Percentiles rank a stretch among this genome's conserved stretches.
phyloP scores from a whole-genome alignment of 1,284 basidiomycete genomes.

The Schizophyllum amplum region DNA sequence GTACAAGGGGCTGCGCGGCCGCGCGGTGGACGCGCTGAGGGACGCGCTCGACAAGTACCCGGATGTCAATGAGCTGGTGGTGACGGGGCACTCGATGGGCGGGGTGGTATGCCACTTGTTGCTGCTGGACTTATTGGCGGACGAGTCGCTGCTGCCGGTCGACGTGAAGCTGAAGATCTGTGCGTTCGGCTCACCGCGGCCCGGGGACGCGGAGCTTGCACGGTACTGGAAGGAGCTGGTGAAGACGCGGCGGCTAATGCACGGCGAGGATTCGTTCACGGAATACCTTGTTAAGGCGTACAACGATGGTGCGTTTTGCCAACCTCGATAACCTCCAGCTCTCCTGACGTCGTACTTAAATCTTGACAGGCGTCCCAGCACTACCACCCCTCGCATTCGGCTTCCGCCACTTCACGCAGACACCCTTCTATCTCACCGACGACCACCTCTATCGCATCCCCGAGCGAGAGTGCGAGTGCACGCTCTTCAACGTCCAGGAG shows the following conservation, averaged over 20 bases:
- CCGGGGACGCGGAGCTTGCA: conserved; percentile 34
- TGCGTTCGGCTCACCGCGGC: conserved; percentile 41
- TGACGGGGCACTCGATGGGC: conserved; percentile 47
- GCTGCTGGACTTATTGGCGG: conserved; percentile 34
- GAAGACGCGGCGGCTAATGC: conserved; percentile 21
- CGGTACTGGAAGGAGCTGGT: conserved; percentile 32
- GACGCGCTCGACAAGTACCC: conserved; percentile 21
- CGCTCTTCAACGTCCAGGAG: conserved; percentile 29
- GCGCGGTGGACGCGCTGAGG: conserved; percentile 23
- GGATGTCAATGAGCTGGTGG: conserved; percentile 32
- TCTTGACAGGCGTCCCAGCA: conserved; percentile 37
- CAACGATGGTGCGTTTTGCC: conserved; percentile 40
- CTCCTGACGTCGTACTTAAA: background rate
- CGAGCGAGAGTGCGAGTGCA: conserved; percentile 33
- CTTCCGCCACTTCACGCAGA: conserved; percentile 40
- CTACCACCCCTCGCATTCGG: conserved; percentile 40
- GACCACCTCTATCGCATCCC: conserved; percentile 39
- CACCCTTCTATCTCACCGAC: conserved; percentile 38
- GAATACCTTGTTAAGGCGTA: conserved; percentile 46
- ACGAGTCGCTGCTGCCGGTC: conserved; percentile 17
- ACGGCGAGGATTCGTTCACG: conserved; percentile 29
- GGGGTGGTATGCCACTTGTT: conserved; percentile 39
- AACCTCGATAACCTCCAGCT: too few relatives aligned
- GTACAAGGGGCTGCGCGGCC: conserved; percentile 32
- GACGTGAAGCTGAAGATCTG: conserved; percentile 29